Base-by-base conservation (phyloP, 1,284 basidiomycete genomes). In the Farysia itapuensis region DNA sequence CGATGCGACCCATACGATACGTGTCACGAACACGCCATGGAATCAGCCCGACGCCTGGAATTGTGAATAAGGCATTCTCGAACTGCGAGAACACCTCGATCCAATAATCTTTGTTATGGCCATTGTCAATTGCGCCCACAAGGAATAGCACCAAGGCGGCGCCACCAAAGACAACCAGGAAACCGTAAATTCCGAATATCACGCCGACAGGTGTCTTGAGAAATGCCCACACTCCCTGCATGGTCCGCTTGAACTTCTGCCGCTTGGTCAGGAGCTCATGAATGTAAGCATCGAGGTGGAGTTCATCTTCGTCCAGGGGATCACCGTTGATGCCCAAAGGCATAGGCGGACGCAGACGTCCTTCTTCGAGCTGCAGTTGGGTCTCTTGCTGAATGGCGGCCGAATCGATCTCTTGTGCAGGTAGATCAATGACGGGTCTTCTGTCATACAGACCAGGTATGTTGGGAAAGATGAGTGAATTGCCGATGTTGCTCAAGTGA, bases 191-290 rank as follows among this genome's bases (percentile, higher is more conserved):
- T 4, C 83, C 86, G 1, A 84, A 83, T 33, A 89, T 78, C 20
- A 70, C 84, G 70, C 88, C 89, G 61, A 80, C 77, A 1, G 80
- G 80, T 45, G 89, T 92, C 79, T 88, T 89, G 50, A 90, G 77
- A 69, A 89, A 92, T 1, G 85, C 83, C 88, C 88, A 89, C 2
- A 91, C 79, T 5, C 89, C 89, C 58, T 81, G 80, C 67, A 88
- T 77, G 0, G 82, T 84, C 9, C 85, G 80, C 42, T 82, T 81
- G 36, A 84, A 78, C 72, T 57, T 47, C 24, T 63, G 59, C 26
- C 41, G 35, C 19, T 59, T 54, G 35, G 50, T 54, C 19, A 64
- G 39, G 34, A 59, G 33, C 24, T 53, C 47, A 33, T 59, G 46
- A 1, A 64, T 56, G 40, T 59, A 58, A 0, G 56, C 46, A 19